Conservation (phyloP, 371 early-diverging fungal species). For the Apophysomyces variabilis region DNA sequence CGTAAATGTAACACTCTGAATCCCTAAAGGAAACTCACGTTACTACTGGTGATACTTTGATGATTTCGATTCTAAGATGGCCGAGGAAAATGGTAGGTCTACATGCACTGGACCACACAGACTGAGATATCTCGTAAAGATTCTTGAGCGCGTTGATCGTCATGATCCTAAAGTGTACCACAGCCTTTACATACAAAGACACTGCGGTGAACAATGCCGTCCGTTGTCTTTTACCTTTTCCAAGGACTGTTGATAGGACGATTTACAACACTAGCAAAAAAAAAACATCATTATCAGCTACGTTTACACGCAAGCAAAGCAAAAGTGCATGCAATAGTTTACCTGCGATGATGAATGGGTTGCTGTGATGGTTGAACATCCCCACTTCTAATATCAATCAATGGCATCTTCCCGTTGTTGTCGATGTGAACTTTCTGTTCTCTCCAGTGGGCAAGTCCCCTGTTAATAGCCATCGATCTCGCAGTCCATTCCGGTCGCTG, state of each 20-base stretch:
- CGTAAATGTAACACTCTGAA: too few relatives aligned
- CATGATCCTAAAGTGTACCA: constrained; percentile 1
- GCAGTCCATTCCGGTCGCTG: background rate
- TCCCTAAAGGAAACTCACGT: background rate
- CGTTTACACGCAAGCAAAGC: background rate
- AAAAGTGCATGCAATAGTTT: background rate
- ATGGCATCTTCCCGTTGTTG: background rate
- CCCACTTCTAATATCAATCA: background rate
- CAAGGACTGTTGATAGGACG: background rate
- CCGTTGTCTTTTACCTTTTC: background rate
- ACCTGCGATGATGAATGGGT: background rate
- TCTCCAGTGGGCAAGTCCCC: background rate
- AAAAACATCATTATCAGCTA: background rate
- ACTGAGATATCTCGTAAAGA: background rate
- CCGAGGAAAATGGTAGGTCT: background rate
- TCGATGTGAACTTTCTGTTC: background rate
- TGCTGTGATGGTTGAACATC: background rate
- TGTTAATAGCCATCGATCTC: background rate
- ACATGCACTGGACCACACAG: background rate
- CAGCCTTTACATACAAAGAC: background rate
- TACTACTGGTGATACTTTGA: background rate
- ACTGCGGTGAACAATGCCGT: background rate
- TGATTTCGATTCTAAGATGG: background rate
- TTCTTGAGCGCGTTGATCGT: background rate
- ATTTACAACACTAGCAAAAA: background rate